Evolutionary conservation across 768 basidiomycete species (phyloP).

Genomic region (Podaxis pistillaris): DNA sequence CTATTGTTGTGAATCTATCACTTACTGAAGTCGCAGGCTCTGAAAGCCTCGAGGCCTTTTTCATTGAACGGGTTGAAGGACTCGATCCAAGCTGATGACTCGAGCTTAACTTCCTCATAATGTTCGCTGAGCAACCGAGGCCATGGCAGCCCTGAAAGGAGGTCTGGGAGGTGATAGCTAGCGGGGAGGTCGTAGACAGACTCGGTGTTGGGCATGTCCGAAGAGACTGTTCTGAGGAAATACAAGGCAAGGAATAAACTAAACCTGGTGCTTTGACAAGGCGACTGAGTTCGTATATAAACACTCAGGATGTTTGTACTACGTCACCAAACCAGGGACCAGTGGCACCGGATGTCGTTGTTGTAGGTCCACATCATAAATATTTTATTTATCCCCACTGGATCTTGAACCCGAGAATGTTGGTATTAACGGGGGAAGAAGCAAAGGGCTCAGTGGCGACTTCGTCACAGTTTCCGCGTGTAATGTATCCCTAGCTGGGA

Average conservation of each 20-base stretch:
- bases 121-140: slow-evolving; percentile 10
- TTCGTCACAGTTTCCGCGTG: slow-evolving; percentile 1
- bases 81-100: slow-evolving; percentile 16
- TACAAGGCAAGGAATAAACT: not conserved
- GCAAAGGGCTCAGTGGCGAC: not conserved
- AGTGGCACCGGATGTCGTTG: not conserved
- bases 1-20: not conserved
- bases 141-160: slow-evolving; percentile 1
- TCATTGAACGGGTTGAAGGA: slow-evolving; percentile 15
- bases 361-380: slow-evolving; percentile 9
- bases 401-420: not conserved
- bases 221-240: not conserved
- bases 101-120: slow-evolving; percentile 14
- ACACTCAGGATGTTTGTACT: not conserved
- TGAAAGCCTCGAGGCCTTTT: slow-evolving; percentile 10
- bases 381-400: not conserved
- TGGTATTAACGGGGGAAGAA: no score
- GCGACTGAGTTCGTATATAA: not conserved
- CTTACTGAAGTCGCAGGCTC: slow-evolving; percentile 16
- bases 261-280: not conserved
- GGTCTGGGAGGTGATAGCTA: slow-evolving; percentile 3
- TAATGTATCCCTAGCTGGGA: not conserved
- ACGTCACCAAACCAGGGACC: not conserved
- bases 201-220: not conserved
- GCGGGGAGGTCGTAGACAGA: not conserved